phyloP scores from a whole-genome alignment of 1,284 basidiomycete species.

The Termitomyces sp. region DNA sequence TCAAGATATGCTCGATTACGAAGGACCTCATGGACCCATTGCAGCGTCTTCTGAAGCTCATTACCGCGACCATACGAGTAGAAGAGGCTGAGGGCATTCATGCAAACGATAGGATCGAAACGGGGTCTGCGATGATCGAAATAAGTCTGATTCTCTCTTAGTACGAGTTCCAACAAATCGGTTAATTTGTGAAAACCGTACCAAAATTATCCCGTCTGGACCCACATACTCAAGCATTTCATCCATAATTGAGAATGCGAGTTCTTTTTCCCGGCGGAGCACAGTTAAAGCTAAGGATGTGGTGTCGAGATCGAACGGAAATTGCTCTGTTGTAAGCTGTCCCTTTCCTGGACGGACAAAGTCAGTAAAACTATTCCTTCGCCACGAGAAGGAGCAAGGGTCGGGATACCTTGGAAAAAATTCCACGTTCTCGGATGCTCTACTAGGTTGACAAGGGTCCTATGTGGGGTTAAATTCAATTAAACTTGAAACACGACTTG shows the following conservation, averaged over 20 bases:
- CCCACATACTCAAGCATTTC: slow-evolving; percentile 48
- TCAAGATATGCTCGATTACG: slow-evolving; percentile 47
- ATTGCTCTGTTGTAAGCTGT: slow-evolving; percentile 36
- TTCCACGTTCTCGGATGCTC: slow-evolving; percentile 45
- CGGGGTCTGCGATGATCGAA: slow-evolving; percentile 48
- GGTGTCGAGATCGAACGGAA: slow-evolving; percentile 48
- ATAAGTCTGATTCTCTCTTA: slow-evolving; percentile 35
- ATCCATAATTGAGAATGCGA: slow-evolving; percentile 42
- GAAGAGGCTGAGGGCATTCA: slow-evolving; percentile 47
- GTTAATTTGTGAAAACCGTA: slow-evolving; percentile 15
- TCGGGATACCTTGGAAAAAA: slow-evolving; percentile 43
- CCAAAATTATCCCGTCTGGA: slow-evolving; percentile 47
- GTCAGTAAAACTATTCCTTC: not conserved
- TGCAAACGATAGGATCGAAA: slow-evolving; percentile 49
- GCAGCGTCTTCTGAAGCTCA: slow-evolving; percentile 41
- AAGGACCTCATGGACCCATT: slow-evolving; percentile 48
- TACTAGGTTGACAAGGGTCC: slow-evolving; percentile 36
- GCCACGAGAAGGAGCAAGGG: not conserved
- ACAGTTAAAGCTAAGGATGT: slow-evolving; percentile 46
- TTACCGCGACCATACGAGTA: slow-evolving; percentile 42
- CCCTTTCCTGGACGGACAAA: slow-evolving; percentile 28
- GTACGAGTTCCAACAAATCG: not conserved
- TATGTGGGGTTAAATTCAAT: slow-evolving; percentile 15
- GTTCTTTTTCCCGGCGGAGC: slow-evolving; percentile 27
- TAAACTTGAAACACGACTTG: not conserved